Evolutionary conservation across 148 eudicot genomes (phyloP).

Genomic region (Linanthus parryae): DNA sequence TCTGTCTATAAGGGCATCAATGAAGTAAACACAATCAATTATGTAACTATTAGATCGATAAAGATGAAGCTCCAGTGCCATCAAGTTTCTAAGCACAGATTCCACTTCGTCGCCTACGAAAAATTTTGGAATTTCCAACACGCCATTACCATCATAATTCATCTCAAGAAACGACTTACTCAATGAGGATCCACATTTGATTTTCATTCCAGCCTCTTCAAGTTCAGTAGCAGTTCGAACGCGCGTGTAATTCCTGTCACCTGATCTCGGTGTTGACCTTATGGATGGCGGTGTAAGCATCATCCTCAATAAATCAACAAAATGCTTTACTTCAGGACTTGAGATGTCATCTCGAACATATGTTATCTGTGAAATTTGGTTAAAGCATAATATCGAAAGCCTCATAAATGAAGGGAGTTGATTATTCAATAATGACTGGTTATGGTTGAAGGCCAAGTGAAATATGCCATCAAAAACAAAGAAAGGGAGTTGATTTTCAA

Average conservation of each 20-base stretch:
- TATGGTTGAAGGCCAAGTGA: too few relatives aligned
- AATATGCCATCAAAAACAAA: too few relatives aligned
- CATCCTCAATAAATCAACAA: too few relatives aligned
- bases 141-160: slow-evolving; percentile 6
- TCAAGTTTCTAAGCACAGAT: too few relatives aligned
- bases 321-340: too few relatives aligned
- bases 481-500: too few relatives aligned
- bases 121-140: slow-evolving; percentile 15
- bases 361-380: neutral
- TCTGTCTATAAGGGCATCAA: slow-evolving; percentile 17
- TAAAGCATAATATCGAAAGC: neutral
- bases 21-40: slow-evolving; percentile 14
- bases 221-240: slow-evolving; percentile 13
- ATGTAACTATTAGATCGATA: slow-evolving; percentile 18
- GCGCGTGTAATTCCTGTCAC: neutral
- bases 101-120: slow-evolving; percentile 4
- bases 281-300: neutral
- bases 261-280: neutral
- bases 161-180: slow-evolving; percentile 9
- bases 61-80: slow-evolving; percentile 14
- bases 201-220: slow-evolving; percentile 10
- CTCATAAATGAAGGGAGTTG: too few relatives aligned
- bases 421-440: too few relatives aligned
- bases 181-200: too few relatives aligned
- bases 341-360: slow-evolving; percentile 17